A percentile compares a stretch with the other conserved stretches of the same genome.
Evolutionary conservation across 148 eudicot genomes (phyloP).

Genomic region (Persicaria maculosa): DNA sequence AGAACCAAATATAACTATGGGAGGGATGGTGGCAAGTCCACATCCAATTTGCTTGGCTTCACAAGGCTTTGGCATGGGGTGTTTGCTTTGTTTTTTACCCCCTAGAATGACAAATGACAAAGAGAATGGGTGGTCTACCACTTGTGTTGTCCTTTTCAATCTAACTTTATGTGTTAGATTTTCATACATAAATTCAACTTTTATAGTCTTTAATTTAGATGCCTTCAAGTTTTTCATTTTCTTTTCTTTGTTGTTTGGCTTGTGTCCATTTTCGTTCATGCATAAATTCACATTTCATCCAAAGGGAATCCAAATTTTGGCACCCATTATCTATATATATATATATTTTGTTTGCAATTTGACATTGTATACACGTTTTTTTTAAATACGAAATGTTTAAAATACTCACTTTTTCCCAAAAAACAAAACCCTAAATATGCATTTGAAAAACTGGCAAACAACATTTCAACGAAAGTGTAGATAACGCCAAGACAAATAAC

Average conservation of each 20-base stretch:
- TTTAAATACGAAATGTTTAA: neutral
- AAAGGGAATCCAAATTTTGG: neutral
- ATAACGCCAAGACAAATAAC: no score
- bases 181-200: neutral
- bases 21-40: conserved; percentile 4
- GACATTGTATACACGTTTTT: neutral
- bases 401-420: no score
- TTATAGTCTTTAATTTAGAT: neutral
- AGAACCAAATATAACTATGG: neutral
- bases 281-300: neutral
- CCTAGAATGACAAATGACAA: neutral
- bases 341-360: neutral
- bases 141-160: neutral
- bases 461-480: no score
- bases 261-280: neutral
- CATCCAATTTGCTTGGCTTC: neutral
- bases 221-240: neutral
- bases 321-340: neutral
- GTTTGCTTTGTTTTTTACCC: neutral
- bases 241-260: neutral
- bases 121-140: conserved; percentile 1
- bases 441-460: no score
- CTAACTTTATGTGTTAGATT: neutral
- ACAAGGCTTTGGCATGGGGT: neutral
- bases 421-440: no score